Evolutionary conservation across 768 basidiomycete species (phyloP).

Genomic region (Tricholoma bakamatsutake): DNA sequence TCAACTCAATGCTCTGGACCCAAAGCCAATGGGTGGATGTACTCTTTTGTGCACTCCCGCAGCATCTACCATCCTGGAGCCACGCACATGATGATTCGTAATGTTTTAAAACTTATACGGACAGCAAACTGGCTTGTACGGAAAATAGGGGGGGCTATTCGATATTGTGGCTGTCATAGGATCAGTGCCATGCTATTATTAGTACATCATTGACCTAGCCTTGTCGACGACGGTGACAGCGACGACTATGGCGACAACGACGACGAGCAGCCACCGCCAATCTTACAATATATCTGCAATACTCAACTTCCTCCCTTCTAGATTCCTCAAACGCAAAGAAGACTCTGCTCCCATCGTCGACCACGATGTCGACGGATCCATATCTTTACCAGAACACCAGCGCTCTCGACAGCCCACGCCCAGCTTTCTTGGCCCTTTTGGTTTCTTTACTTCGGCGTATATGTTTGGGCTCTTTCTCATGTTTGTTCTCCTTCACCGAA

Average conservation of each 20-base stretch:
- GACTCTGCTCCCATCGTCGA: neutral
- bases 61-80: too few relatives aligned
- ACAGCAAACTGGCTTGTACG: too few relatives aligned
- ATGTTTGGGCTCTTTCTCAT: conserved; percentile 60
- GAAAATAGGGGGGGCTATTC: too few relatives aligned
- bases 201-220: neutral
- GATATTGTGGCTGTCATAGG: too few relatives aligned
- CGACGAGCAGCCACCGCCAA: neutral
- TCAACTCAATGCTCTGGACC: too few relatives aligned
- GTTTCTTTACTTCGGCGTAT: conserved; percentile 71
- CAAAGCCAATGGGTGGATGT: too few relatives aligned
- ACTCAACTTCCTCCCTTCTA: neutral
- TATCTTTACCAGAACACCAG: neutral
- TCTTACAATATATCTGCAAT: neutral
- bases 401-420: neutral
- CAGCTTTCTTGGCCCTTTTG: conserved; percentile 38
- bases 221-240: neutral
- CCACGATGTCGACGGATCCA: neutral
- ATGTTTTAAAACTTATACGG: too few relatives aligned
- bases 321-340: neutral
- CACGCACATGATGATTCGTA: too few relatives aligned
- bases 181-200: too few relatives aligned
- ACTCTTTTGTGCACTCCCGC: too few relatives aligned
- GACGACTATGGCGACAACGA: neutral
- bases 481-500: conserved; percentile 67